A percentile compares a stretch with the other conserved stretches of the same genome.
phyloP scores from a whole-genome alignment of 345 rosid species.

The Lepidium sativum region DNA sequence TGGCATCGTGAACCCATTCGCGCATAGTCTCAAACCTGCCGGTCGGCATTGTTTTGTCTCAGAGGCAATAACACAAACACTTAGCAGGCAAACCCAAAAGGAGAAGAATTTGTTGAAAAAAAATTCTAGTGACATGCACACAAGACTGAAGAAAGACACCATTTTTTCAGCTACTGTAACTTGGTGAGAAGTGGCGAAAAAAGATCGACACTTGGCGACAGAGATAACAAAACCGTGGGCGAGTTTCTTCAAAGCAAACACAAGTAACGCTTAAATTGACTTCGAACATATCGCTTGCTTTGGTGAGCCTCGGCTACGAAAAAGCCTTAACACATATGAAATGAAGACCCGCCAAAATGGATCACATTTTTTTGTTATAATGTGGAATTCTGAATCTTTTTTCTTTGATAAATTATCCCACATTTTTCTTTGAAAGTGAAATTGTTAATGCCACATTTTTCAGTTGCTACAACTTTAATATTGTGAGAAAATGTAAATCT shows the following conservation, averaged over 20 bases:
- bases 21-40: conserved; percentile 32
- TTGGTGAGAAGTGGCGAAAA: conserved; percentile 14
- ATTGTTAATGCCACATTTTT: too few species aligned
- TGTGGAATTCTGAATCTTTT: too few species aligned
- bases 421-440: too few species aligned
- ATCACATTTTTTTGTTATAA: neutral
- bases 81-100: neutral
- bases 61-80: conserved; percentile 16
- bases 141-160: neutral
- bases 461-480: too few species aligned
- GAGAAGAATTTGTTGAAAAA: neutral
- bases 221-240: conserved; percentile 19
- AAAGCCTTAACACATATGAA: neutral
- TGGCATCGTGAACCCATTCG: conserved; percentile 39
- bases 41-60: conserved; percentile 18
- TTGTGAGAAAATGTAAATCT: too few species aligned
- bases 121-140: neutral
- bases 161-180: neutral
- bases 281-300: conserved; percentile 27
- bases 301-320: conserved; percentile 7
- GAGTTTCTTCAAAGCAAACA: neutral
- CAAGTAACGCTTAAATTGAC: neutral
- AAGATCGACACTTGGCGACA: conserved; percentile 26
- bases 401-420: too few species aligned
- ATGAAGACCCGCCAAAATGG: neutral